Evolutionary conservation across 345 rosid species (phyloP).

Genomic region (Ricinus communis): DNA sequence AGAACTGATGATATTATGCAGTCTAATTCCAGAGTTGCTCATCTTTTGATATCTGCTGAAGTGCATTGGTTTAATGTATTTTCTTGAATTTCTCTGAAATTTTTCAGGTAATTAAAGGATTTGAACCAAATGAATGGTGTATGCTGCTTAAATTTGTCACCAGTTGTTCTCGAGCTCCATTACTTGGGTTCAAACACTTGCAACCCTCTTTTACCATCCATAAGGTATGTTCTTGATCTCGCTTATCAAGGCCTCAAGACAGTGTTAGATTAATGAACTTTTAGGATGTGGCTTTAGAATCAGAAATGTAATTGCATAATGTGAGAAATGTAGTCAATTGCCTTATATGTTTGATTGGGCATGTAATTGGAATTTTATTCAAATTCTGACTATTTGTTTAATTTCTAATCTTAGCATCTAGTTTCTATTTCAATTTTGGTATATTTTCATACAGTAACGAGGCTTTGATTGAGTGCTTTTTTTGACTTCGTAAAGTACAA

Average conservation of each 20-base stretch:
- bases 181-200: constrained; percentile 89
- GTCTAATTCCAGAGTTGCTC: not conserved
- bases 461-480: not conserved
- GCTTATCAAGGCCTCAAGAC: not conserved
- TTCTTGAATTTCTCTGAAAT: not conserved
- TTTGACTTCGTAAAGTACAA: not conserved
- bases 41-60: not conserved
- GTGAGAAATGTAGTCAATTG: not conserved
- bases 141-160: constrained; percentile 96
- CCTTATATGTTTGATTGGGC: not conserved
- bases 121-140: constrained; percentile 84
- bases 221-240: constrained; percentile 49
- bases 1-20: not conserved
- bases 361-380: not conserved
- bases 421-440: not conserved
- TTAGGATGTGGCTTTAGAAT: not conserved
- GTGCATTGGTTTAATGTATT: not conserved
- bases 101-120: constrained; percentile 75
- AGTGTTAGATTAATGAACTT: not conserved
- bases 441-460: not conserved
- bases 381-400: not conserved
- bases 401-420: not conserved
- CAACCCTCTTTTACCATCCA: constrained; percentile 92
- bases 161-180: constrained; percentile 95
- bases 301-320: not conserved